Base-by-base conservation (phyloP, 176 grass and related monocot genomes). In the Lolium perenne region DNA sequence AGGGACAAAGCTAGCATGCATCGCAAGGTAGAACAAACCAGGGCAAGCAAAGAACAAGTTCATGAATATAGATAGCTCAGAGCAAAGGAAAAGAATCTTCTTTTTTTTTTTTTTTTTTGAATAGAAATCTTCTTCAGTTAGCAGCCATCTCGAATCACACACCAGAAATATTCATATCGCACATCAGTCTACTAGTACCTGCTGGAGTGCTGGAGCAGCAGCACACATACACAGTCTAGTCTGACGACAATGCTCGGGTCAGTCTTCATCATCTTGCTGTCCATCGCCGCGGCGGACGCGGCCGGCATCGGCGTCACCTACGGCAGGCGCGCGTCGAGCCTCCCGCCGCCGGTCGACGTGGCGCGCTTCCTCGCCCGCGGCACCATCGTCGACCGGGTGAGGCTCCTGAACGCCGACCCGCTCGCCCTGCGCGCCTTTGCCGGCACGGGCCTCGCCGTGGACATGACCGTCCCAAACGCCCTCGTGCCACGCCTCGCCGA, bases 71-170 rank as follows among this genome's bases (percentile, higher is more conserved):
- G 65, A 40, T 77, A 83, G 63, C 81, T 84, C 63, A 65, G n/a
- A 5, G 86, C 78, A 76, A 81, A 94, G 91, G 95, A 26, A 94
- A 97, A 41, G 95, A 89, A 97, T 92, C 94, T 76, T 67, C 80
- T 23, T 75, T n/a, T n/a, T n/a, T n/a, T n/a, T n/a, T n/a, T n/a
- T n/a, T n/a, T n/a, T n/a, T n/a, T n/a, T n/a, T n/a, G n/a, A n/a
- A n/a, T n/a, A n/a, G n/a, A n/a, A 89, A 97, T 92, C 94, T 76
- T 67, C 80, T 23, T 75, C 48, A 50, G 43, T 10, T 45, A 45
- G 41, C 60, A 80, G 7, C 46, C 72, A 8, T 75, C 72, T 75
- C 47, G 26, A 75, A 50, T 56, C 81, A 14, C 14, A 16, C 20
- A 23, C 35, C 16, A 60, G 53, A 60, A 74, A 53, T 45, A 74